A percentile compares a stretch with the other conserved stretches of the same genome.
phyloP scores from a whole-genome alignment of 129 eudicot genomes.

The Tagetes erecta region DNA sequence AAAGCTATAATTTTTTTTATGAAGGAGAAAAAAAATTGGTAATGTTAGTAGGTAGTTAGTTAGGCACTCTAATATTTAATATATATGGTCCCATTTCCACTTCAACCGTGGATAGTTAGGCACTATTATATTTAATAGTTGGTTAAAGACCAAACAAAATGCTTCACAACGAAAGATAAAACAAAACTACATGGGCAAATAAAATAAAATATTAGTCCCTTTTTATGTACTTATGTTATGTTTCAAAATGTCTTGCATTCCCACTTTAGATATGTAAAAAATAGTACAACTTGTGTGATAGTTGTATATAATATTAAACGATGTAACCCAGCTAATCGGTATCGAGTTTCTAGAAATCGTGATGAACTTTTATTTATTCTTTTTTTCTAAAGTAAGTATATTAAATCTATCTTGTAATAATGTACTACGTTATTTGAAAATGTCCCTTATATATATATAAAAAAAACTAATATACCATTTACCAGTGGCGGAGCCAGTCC shows the following conservation, averaged over 20 bases:
- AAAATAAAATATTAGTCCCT: conserved; percentile 2
- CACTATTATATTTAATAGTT: conserved; percentile 4
- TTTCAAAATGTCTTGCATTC: background rate
- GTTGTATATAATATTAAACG: background rate
- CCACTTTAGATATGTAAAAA: background rate
- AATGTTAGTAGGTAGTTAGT: conserved; percentile 26
- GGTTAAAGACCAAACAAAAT: conserved; percentile 15
- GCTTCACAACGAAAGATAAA: background rate
- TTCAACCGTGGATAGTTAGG: conserved; percentile 4
- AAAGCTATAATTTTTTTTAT: background rate
- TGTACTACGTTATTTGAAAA: no score
- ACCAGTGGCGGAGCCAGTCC: no score
- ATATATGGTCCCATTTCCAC: background rate
- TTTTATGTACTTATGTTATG: background rate
- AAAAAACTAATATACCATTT: no score
- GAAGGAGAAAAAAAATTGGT: conserved; percentile 8
- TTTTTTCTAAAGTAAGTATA: no score
- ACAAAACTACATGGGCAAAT: background rate
- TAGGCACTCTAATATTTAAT: background rate
- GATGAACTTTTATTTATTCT: no score
- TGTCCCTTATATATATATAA: no score
- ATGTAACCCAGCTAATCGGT: background rate
- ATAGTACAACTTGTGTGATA: background rate
- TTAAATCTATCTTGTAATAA: no score
- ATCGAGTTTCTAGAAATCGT: background rate